Evolutionary conservation across 192 early-diverging fungal species (phyloP).

Genomic region (Rhizophlyctis rosea): DNA sequence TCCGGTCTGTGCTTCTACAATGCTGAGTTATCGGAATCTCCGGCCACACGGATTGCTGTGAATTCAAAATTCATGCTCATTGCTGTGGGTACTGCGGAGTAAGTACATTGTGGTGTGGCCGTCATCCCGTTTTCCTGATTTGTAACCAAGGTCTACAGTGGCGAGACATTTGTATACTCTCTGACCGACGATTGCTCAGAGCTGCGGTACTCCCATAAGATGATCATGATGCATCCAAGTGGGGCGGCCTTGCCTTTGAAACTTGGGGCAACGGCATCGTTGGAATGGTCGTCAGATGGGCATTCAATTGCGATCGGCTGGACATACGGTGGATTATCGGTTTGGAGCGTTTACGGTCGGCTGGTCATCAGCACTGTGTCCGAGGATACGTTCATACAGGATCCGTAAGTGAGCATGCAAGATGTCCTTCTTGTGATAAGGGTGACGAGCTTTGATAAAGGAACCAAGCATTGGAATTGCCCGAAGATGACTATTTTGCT

Average conservation of each 20-base stretch:
- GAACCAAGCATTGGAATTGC: background rate
- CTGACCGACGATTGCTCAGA: constrained; percentile 45
- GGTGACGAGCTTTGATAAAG: no score
- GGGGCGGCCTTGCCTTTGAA: constrained; percentile 2
- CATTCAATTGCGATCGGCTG: constrained; percentile 70
- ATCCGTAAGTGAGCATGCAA: constrained; percentile 21
- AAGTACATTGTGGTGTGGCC: background rate
- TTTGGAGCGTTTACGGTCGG: constrained; percentile 79
- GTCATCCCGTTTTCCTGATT: background rate
- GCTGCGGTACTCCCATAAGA: constrained; percentile 49
- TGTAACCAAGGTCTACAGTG: constrained; percentile 32
- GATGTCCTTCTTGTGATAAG: no score
- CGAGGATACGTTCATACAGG: constrained; percentile 47
- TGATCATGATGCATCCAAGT: constrained; percentile 20
- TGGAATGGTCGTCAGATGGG: constrained; percentile 75
- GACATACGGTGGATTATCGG: constrained; percentile 57
- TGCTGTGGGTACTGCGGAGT: constrained; percentile 56
- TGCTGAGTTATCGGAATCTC: background rate
- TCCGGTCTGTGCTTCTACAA: constrained; percentile 34
- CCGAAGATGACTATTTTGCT: constrained; percentile 54
- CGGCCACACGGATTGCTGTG: constrained; percentile 57
- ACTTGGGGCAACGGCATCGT: constrained; percentile 41
- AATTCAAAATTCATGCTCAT: constrained; percentile 69
- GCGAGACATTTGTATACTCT: constrained; percentile 49
- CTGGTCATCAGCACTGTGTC: constrained; percentile 54